Conservation (phyloP, 2,329 filamentous ascomycete genomes). For the Calonectria pauciramosa region DNA sequence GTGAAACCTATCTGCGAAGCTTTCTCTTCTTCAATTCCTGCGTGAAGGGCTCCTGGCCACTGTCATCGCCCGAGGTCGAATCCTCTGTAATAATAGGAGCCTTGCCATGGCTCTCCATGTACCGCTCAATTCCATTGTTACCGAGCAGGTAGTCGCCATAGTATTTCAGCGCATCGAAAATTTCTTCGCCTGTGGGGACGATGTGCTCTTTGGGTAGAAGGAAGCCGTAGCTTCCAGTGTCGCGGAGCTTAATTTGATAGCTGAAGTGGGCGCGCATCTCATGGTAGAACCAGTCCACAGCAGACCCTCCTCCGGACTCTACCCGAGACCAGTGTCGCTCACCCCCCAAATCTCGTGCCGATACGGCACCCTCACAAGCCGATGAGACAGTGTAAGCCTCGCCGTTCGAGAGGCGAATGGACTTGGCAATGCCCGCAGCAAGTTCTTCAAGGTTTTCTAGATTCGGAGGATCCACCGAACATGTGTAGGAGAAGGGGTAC, state of each 20-base stretch:
- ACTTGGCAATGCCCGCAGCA: conserved; percentile 87
- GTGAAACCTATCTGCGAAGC: conserved; percentile 42
- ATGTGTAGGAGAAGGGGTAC: conserved; percentile 92
- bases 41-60: conserved; percentile 21
- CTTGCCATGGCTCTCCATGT: conserved; percentile 41
- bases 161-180: conserved; percentile 85
- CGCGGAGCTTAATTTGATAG: conserved; percentile 94
- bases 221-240: conserved; percentile 95
- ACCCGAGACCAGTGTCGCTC: conserved; percentile 60
- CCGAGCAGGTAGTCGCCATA: conserved; percentile 84
- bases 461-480: conserved; percentile 81
- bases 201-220: conserved; percentile 89
- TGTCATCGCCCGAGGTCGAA: conserved; percentile 24
- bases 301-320: conserved; percentile 85
- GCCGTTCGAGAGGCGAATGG: conserved; percentile 84
- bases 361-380: conserved; percentile 86
- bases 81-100: conserved; percentile 22
- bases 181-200: conserved; percentile 88
- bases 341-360: conserved; percentile 40
- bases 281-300: conserved; percentile 96
- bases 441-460: conserved; percentile 94
- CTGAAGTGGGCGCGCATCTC: conserved; percentile 85
- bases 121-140: conserved; percentile 74
- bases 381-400: conserved; percentile 84
- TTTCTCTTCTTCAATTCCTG: conserved; percentile 50